A percentile compares a stretch with the other conserved stretches of the same genome.
These are phyloP conservation scores for Backusella circina DNA, from an alignment of 192 early-diverging fungal species.

Conservation along the genomic window DNA sequence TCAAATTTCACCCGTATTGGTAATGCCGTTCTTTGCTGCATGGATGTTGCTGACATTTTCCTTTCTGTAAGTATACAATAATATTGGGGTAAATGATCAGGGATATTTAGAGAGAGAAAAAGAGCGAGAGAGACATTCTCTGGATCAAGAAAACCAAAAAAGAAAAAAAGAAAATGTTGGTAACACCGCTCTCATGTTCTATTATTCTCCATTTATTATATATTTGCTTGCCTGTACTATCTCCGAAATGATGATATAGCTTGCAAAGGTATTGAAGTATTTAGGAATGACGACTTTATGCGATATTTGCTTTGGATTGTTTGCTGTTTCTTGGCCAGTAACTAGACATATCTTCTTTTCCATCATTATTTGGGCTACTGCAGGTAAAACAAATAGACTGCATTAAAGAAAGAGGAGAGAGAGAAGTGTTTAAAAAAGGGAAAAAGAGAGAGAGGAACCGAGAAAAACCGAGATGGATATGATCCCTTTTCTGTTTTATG, in stretches of 20 bases:
- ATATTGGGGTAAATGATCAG: neutral
- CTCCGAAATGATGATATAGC: constrained; percentile 24
- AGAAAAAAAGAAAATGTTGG: neutral
- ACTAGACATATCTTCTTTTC: constrained; percentile 73
- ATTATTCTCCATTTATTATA: neutral
- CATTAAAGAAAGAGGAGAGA: neutral
- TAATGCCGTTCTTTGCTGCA: constrained; percentile 72
- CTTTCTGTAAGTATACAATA: constrained; percentile 48
- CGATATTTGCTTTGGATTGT: constrained; percentile 73
- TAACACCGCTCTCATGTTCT: neutral
- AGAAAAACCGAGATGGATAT: neutral
- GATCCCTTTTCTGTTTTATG: neutral
- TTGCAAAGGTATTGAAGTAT: constrained; percentile 82
- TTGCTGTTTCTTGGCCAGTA: constrained; percentile 75
- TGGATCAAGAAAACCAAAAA: neutral
- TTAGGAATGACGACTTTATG: constrained; percentile 53
- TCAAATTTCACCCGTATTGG: constrained; percentile 75
- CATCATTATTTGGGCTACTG: constrained; percentile 60
- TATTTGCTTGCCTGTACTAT: neutral
- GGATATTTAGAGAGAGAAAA: neutral
- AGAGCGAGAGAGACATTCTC: neutral
- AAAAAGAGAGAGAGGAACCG: neutral
- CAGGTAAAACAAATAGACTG: constrained; percentile 4
- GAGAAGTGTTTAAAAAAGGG: neutral
- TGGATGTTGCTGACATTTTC: constrained; percentile 82